Conservation (phyloP, 805 yeast genomes). For the Pichia insulana region DNA sequence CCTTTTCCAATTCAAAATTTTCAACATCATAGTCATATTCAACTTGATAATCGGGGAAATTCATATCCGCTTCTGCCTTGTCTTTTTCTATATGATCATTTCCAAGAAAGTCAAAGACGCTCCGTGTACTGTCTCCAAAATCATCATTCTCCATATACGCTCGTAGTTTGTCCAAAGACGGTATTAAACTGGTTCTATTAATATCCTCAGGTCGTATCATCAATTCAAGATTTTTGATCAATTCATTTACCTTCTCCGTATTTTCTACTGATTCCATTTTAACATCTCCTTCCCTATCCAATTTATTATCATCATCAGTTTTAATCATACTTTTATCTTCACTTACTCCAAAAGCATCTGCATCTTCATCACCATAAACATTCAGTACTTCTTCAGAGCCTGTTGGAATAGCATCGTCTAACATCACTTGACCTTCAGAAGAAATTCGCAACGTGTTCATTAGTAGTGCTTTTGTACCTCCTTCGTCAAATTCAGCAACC, state of each 20-base stretch:
- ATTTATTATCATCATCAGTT: conserved; percentile 1
- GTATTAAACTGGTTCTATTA: no score
- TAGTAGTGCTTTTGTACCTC: conserved; percentile 66
- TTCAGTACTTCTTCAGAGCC: background rate
- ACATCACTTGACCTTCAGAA: conserved; percentile 45
- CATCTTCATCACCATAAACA: background rate
- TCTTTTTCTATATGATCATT: conserved; percentile 1
- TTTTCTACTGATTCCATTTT: background rate
- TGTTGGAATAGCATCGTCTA: conserved; percentile 43
- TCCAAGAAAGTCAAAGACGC: conserved; percentile 4
- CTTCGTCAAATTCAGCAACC: conserved; percentile 72
- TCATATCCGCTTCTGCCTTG: background rate
- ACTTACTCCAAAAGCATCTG: no score
- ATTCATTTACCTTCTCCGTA: background rate
- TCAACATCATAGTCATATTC: conserved; percentile 9
- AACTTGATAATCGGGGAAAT: conserved; percentile 5
- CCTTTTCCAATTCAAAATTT: conserved; percentile 5
- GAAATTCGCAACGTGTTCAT: conserved; percentile 53
- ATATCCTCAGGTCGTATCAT: no score
- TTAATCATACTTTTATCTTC: no score
- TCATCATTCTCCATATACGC: background rate
- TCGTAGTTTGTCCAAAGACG: no score
- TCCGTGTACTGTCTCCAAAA: conserved; percentile 4
- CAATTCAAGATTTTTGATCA: background rate
- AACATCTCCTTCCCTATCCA: background rate